phyloP scores from a whole-genome alignment of 2,329 filamentous ascomycete genomes.

The Penicillium fuscoglaucum region DNA sequence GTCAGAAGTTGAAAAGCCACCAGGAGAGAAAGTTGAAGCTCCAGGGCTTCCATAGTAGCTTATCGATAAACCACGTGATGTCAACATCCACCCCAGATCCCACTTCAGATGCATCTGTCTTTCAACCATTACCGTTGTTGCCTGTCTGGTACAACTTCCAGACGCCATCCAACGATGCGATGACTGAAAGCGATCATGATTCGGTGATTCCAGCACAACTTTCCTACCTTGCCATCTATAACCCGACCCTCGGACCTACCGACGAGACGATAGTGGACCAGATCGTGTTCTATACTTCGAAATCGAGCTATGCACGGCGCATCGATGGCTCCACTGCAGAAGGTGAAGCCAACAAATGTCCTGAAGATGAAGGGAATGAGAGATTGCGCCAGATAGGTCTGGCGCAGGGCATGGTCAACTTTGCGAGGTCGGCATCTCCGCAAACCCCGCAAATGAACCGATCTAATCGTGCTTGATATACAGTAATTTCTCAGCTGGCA shows the following conservation, averaged over 20 bases:
- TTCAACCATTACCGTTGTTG: conserved; percentile 10
- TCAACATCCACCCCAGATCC: conserved; percentile 29
- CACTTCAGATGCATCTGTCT: conserved; percentile 14
- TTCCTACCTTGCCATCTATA: conserved; percentile 92
- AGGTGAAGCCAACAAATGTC: conserved; percentile 32
- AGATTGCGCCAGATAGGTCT: conserved; percentile 89
- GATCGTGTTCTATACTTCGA: conserved; percentile 88
- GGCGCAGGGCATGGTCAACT: conserved; percentile 94
- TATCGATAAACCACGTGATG: conserved; percentile 40
- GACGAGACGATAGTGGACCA: conserved; percentile 76
- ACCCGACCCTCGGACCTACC: conserved; percentile 72
- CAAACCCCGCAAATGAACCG: conserved; percentile 12
- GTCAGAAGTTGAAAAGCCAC: not conserved
- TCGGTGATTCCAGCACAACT: conserved; percentile 74
- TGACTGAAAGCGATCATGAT: conserved; percentile 39
- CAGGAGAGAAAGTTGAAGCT: conserved; percentile 5
- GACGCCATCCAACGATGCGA: conserved; percentile 32
- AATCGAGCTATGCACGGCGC: conserved; percentile 31
- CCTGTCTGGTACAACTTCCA: conserved; percentile 13
- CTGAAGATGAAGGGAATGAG: conserved; percentile 73
- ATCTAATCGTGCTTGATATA: conserved; percentile 18
- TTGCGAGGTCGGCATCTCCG: conserved; percentile 61
- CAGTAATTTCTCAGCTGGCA: conserved; percentile 77
- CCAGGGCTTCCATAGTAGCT: conserved; percentile 8
- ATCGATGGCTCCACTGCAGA: conserved; percentile 18